Evolutionary conservation across 768 basidiomycete genomes (phyloP).

Genomic region (Porphyrellus cyaneotinctus): DNA sequence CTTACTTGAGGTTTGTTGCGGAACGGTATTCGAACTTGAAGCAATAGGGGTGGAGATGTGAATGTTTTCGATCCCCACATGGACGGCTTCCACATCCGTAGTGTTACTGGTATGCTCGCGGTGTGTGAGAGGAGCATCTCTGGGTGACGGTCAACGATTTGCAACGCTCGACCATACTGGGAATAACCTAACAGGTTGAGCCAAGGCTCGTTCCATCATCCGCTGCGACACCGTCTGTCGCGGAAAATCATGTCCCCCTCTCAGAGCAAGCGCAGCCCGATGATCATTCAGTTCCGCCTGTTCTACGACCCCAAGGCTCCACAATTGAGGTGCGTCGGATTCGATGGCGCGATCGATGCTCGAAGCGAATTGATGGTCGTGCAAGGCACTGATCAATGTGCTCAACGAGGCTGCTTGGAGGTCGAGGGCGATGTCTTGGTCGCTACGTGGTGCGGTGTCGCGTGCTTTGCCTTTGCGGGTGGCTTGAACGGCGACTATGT

Average conservation of each 20-base stretch:
- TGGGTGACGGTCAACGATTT: slow-evolving; percentile 5
- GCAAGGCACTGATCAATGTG: slow-evolving; percentile 26
- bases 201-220: slow-evolving; percentile 2
- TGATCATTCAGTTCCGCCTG: slow-evolving; percentile 40
- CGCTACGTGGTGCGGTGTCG: slow-evolving; percentile 30
- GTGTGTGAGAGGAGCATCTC: neutral
- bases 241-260: slow-evolving; percentile 25
- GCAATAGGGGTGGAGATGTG: neutral
- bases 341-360: slow-evolving; percentile 42
- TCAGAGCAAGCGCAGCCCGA: slow-evolving; percentile 37
- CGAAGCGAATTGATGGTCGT: slow-evolving; percentile 39
- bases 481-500: slow-evolving; percentile 35
- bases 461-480: slow-evolving; percentile 37
- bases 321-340: slow-evolving; percentile 32
- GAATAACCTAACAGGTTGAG: slow-evolving; percentile 4
- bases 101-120: neutral
- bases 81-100: neutral
- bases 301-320: slow-evolving; percentile 32
- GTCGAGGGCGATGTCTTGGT: slow-evolving; percentile 45
- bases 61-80: neutral
- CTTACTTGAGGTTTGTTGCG: slow-evolving; percentile 2
- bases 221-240: slow-evolving; percentile 16
- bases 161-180: neutral
- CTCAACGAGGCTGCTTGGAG: slow-evolving; percentile 38
- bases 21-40: neutral